A percentile compares a stretch with the other conserved stretches of the same genome.
Conservation (phyloP, 176 grass and related monocot species). For the Carex myosuroides region DNA sequence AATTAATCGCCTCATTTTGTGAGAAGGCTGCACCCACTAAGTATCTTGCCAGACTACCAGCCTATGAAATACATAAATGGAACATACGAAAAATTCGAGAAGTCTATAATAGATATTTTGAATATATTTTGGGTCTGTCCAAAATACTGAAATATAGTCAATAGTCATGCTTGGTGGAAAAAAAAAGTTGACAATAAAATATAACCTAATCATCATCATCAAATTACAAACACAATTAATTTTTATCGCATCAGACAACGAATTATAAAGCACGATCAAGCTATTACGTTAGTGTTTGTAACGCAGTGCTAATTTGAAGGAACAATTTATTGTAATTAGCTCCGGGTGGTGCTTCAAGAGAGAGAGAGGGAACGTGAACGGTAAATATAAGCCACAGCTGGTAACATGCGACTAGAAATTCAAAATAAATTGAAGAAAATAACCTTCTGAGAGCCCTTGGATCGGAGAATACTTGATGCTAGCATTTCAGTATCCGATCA, state of each 20-base stretch:
- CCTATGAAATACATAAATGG: conserved; percentile 29
- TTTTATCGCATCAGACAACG: background rate
- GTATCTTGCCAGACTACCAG: conserved; percentile 39
- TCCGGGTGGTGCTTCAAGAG: background rate
- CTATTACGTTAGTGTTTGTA: background rate
- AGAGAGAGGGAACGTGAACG: background rate
- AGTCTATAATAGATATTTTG: background rate
- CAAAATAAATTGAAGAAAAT: background rate
- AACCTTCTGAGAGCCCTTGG: conserved; percentile 42
- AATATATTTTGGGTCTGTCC: too few species aligned
- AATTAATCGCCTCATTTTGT: conserved; percentile 31
- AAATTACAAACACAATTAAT: background rate
- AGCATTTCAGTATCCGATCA: conserved; percentile 28
- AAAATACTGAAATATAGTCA: background rate
- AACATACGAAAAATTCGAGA: background rate
- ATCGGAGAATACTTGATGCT: conserved; percentile 45
- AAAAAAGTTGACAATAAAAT: background rate
- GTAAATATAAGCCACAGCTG: background rate
- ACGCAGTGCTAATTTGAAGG: background rate
- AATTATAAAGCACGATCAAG: background rate
- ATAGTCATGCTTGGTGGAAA: background rate
- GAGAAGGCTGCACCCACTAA: conserved; percentile 21
- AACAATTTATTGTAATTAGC: background rate
- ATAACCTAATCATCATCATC: background rate
- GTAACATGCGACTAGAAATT: conserved; percentile 2